These are phyloP conservation scores for Antarctomyces pellizariae DNA, from an alignment of 495 filamentous ascomycete genomes.

Conservation along the genomic window DNA sequence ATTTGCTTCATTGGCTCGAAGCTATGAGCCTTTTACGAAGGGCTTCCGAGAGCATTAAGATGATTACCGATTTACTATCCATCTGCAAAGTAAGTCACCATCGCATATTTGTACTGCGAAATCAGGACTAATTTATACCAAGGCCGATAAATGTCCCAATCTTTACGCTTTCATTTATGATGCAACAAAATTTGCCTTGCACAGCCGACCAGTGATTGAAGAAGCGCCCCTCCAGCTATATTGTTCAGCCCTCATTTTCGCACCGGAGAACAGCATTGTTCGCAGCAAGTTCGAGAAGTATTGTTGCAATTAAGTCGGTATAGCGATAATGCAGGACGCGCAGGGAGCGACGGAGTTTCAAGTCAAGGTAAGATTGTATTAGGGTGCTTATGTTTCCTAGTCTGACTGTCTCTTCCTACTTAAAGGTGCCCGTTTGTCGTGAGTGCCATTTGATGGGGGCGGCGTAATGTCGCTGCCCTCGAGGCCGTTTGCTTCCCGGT, in stretches of 20 bases:
- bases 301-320: no score
- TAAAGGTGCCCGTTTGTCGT: conserved; percentile 4
- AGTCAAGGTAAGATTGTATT: no score
- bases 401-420: no score
- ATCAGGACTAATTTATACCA: conserved; percentile 3
- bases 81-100: conserved; percentile 7
- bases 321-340: no score
- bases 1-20: conserved; percentile 26
- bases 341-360: no score
- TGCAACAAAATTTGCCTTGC: conserved; percentile 13
- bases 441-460: conserved; percentile 1
- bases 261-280: conserved; percentile 12
- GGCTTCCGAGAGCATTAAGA: conserved; percentile 11
- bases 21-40: conserved; percentile 17
- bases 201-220: conserved; percentile 7
- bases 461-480: no score
- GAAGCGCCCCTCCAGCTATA: conserved; percentile 11
- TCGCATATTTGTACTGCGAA: background rate
- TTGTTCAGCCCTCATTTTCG: conserved; percentile 13
- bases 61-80: conserved; percentile 8
- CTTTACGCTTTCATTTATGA: conserved; percentile 16
- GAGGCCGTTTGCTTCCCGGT: no score
- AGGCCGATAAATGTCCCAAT: no score
- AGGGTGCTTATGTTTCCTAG: no score
- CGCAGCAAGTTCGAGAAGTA: conserved; percentile 8